Percentiles rank a stretch among this genome's conserved stretches.
Conservation (phyloP, 2,329 filamentous ascomycete species). For the Apiospora rasikravindrae region DNA sequence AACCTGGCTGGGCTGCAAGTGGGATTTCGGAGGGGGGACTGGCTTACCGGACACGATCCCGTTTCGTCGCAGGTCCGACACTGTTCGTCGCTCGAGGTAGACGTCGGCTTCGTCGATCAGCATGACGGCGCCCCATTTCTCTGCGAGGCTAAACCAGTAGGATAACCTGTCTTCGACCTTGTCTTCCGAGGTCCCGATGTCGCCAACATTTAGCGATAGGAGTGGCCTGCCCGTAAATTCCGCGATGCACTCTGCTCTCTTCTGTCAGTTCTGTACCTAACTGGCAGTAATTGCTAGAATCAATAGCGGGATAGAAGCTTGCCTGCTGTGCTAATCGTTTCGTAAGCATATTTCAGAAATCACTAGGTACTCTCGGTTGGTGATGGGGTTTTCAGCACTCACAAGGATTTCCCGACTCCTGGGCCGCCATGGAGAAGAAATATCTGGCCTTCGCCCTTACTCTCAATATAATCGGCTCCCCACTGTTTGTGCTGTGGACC, state of each 20-base stretch:
- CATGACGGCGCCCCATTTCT: constrained; percentile 45
- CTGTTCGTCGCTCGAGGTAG: constrained; percentile 40
- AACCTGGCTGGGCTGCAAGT: too few species aligned
- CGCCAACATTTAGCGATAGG: constrained; percentile 38
- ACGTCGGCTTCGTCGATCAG: constrained; percentile 39
- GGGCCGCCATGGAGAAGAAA: neutral
- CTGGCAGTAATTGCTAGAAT: too few species aligned
- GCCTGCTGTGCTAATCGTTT: neutral
- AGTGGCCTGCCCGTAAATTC: constrained; percentile 40
- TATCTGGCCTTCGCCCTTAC: neutral
- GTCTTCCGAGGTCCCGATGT: constrained; percentile 34
- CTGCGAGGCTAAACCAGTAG: constrained; percentile 45
- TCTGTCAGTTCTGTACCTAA: neutral
- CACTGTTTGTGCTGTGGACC: neutral
- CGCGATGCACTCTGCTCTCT: constrained; percentile 42
- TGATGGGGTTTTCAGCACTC: neutral
- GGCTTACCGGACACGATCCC: neutral
- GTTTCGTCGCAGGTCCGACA: neutral
- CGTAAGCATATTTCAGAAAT: neutral
- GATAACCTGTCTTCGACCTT: constrained; percentile 31
- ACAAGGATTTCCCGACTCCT: neutral
- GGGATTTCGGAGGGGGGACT: too few species aligned
- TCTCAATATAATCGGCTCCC: neutral
- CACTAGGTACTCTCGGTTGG: neutral
- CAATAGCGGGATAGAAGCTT: too few species aligned